Evolutionary conservation across 106 monocot species (phyloP).

Genomic region (Acanthochlamys bracteata): DNA sequence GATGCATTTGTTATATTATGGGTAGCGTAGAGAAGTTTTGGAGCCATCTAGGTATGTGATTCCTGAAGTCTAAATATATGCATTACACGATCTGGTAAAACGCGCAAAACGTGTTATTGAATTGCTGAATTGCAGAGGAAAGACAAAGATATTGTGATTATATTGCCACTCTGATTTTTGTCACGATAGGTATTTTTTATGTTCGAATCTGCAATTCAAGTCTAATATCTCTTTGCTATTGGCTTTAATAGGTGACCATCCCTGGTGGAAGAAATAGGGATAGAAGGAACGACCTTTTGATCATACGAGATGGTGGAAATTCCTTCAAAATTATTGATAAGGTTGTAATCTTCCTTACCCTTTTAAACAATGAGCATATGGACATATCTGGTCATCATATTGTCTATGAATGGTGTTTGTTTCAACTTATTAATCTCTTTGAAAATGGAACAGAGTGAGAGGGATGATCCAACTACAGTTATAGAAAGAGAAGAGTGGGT

Average conservation of each 20-base stretch:
- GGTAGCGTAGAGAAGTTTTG: too few relatives aligned
- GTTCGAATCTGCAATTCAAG: too few relatives aligned
- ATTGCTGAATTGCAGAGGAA: too few relatives aligned
- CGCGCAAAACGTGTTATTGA: too few relatives aligned
- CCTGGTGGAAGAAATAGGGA: slow-evolving; percentile 70
- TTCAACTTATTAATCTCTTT: slow-evolving; percentile 1
- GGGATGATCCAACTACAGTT: slow-evolving; percentile 63
- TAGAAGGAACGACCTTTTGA: slow-evolving; percentile 63
- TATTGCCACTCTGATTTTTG: too few relatives aligned
- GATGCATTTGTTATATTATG: too few relatives aligned
- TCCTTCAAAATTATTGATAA: slow-evolving; percentile 82
- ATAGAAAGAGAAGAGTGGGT: slow-evolving; percentile 83
- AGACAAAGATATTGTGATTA: too few relatives aligned
- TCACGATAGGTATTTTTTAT: too few relatives aligned
- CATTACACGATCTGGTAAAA: too few relatives aligned
- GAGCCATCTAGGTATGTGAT: too few relatives aligned
- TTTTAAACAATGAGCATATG: background rate
- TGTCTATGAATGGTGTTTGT: background rate
- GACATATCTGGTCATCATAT: background rate
- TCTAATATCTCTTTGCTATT: background rate
- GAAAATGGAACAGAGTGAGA: slow-evolving; percentile 38
- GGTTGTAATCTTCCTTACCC: slow-evolving; percentile 18
- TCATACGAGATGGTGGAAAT: slow-evolving; percentile 76
- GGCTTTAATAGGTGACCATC: slow-evolving; percentile 49
- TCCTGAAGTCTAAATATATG: too few relatives aligned